These are phyloP conservation scores for Starmerella tilneyi DNA, from an alignment of 805 yeast species.

Conservation along the genomic window DNA sequence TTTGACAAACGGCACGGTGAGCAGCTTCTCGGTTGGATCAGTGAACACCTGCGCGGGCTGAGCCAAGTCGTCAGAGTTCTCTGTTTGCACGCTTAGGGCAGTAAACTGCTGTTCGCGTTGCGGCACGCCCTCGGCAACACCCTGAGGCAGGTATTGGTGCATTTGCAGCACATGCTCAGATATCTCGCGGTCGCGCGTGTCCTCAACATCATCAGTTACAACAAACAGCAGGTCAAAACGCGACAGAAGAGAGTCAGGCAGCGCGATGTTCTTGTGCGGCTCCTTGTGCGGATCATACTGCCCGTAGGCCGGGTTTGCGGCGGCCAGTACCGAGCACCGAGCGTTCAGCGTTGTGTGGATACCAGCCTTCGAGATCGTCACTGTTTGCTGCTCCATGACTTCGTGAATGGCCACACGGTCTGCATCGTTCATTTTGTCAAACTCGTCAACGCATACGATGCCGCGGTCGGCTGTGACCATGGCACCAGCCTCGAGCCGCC, in stretches of 20 bases:
- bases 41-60: slow-evolving; percentile 42
- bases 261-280: slow-evolving; percentile 91
- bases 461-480: slow-evolving; percentile 98
- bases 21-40: slow-evolving; percentile 39
- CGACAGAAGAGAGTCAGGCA: slow-evolving; percentile 90
- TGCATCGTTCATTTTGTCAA: slow-evolving; percentile 93
- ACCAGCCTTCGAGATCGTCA: slow-evolving; percentile 95
- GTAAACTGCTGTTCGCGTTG: slow-evolving; percentile 64
- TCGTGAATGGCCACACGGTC: slow-evolving; percentile 98
- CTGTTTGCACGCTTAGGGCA: slow-evolving; percentile 69
- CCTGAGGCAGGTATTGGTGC: slow-evolving; percentile 82
- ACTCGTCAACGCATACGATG: slow-evolving; percentile 95
- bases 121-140: slow-evolving; percentile 87
- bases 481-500: slow-evolving; percentile 96
- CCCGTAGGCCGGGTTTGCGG: slow-evolving; percentile 95
- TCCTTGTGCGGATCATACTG: slow-evolving; percentile 93
- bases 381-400: slow-evolving; percentile 99
- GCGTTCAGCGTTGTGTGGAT: slow-evolving; percentile 94
- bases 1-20: slow-evolving; percentile 75
- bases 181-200: slow-evolving; percentile 69
- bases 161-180: slow-evolving; percentile 91
- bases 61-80: slow-evolving; percentile 30
- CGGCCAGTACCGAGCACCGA: slow-evolving; percentile 92
- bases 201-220: slow-evolving; percentile 90
- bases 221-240: slow-evolving; percentile 94